Conservation (phyloP, 768 basidiomycete species). For the Floccularia luteovirens region DNA sequence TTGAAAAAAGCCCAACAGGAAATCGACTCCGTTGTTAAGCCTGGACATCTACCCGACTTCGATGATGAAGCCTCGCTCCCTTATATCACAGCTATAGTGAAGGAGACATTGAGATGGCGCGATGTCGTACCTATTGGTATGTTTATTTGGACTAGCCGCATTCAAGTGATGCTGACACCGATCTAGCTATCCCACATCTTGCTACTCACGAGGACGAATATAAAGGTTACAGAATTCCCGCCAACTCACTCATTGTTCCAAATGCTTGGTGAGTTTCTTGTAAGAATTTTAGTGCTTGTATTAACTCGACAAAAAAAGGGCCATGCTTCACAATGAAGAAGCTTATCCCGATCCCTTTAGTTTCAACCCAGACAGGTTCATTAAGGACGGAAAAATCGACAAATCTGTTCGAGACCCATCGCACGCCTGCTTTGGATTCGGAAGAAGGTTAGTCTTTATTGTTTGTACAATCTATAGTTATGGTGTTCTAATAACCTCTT, state of each 20-base stretch:
- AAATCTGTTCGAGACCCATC: background rate
- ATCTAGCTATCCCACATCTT: constrained; percentile 1
- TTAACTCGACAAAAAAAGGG: background rate
- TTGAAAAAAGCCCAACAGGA: constrained; percentile 23
- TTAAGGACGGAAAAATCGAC: constrained; percentile 14
- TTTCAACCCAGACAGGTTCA: constrained; percentile 26
- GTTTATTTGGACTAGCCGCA: background rate
- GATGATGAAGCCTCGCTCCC: constrained; percentile 19
- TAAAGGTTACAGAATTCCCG: constrained; percentile 1
- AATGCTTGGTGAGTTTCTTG: constrained; percentile 1
- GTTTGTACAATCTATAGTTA: background rate
- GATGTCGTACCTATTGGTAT: constrained; percentile 16
- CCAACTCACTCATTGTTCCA: background rate
- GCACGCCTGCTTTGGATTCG: background rate
- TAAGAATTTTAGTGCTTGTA: background rate
- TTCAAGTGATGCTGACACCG: background rate
- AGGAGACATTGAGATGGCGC: constrained; percentile 21
- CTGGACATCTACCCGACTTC: constrained; percentile 22
- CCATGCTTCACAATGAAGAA: constrained; percentile 14
- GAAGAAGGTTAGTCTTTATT: background rate
- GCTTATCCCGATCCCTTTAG: constrained; percentile 9
- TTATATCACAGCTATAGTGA: constrained; percentile 20
- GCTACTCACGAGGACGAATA: background rate
- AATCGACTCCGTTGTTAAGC: constrained; percentile 23
- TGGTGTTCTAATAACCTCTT: background rate